Evolutionary conservation across 2,329 filamentous ascomycete genomes (phyloP).

Genomic region (Saccharata proteae): DNA sequence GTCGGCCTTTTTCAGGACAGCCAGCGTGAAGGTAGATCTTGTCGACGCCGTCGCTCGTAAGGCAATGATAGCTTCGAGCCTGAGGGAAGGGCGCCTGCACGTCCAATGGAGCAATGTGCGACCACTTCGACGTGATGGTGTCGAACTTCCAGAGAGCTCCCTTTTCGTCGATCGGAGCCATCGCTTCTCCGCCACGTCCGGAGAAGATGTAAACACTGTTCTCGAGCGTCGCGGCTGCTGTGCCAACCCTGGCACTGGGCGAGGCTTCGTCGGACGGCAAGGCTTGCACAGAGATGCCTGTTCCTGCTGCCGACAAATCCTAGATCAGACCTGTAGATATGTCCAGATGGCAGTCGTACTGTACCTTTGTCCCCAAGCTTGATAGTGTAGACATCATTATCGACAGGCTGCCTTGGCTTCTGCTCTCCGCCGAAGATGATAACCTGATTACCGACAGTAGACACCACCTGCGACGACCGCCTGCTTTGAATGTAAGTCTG

Average conservation of each 20-base stretch:
- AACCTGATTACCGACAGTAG: slow-evolving; percentile 45
- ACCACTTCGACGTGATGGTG: slow-evolving; percentile 52
- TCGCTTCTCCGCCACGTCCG: slow-evolving; percentile 57
- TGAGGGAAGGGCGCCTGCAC: slow-evolving; percentile 41
- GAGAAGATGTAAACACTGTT: slow-evolving; percentile 70
- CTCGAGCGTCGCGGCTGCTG: slow-evolving; percentile 56
- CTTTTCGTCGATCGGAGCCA: slow-evolving; percentile 59
- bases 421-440: slow-evolving; percentile 72
- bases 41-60: slow-evolving; percentile 52
- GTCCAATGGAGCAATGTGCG: slow-evolving; percentile 44
- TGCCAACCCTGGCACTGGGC: slow-evolving; percentile 59
- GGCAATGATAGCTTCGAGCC: slow-evolving; percentile 60
- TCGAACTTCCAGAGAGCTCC: slow-evolving; percentile 70
- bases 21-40: slow-evolving; percentile 69
- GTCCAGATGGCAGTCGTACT: not conserved
- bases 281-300: slow-evolving; percentile 6
- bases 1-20: slow-evolving; percentile 49
- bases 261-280: slow-evolving; percentile 18
- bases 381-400: slow-evolving; percentile 60
- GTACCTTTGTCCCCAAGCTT: not conserved
- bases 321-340: slow-evolving; percentile 3
- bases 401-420: slow-evolving; percentile 51
- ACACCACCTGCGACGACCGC: slow-evolving; percentile 64
- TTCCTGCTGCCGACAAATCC: slow-evolving; percentile 9
- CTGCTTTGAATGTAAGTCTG: too few species aligned